Evolutionary conservation across 768 basidiomycete species (phyloP).

Genomic region (Psilocybe cyanescens): DNA sequence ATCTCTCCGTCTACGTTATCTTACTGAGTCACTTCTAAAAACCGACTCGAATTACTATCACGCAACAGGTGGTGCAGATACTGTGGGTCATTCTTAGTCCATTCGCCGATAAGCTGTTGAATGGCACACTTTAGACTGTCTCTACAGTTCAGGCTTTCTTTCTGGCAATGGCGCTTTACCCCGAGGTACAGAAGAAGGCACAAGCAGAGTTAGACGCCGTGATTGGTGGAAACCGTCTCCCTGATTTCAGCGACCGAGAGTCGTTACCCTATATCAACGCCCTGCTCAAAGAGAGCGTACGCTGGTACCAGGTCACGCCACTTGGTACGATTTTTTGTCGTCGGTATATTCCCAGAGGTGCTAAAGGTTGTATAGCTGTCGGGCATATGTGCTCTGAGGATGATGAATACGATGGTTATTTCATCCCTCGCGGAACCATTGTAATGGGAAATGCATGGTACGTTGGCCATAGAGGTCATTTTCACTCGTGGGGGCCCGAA

Average conservation of each 20-base stretch:
- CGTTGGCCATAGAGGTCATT: neutral
- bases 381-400: conserved; percentile 29
- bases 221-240: conserved; percentile 26
- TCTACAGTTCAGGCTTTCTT: conserved; percentile 26
- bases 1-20: neutral
- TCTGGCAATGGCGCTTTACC: conserved; percentile 27
- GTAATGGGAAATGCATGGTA: conserved; percentile 34
- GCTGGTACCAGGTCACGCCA: conserved; percentile 20
- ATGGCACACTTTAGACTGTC: conserved; percentile 20
- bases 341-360: no score
- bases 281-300: conserved; percentile 21
- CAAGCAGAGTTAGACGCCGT: conserved; percentile 29
- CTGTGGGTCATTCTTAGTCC: neutral
- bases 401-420: conserved; percentile 33
- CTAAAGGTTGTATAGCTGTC: conserved; percentile 15
- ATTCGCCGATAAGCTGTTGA: neutral
- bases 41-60: neutral
- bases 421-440: conserved; percentile 32
- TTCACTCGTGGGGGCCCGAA: neutral
- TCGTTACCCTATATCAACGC: conserved; percentile 26
- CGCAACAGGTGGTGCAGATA: neutral
- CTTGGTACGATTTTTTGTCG: conserved; percentile 11
- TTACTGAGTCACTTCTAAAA: neutral
- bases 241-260: conserved; percentile 27
- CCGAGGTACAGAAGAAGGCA: conserved; percentile 28